These are phyloP conservation scores for Urostyla sp. DNA, from an alignment of 73 alveolate genomes.

Conservation along the genomic window DNA sequence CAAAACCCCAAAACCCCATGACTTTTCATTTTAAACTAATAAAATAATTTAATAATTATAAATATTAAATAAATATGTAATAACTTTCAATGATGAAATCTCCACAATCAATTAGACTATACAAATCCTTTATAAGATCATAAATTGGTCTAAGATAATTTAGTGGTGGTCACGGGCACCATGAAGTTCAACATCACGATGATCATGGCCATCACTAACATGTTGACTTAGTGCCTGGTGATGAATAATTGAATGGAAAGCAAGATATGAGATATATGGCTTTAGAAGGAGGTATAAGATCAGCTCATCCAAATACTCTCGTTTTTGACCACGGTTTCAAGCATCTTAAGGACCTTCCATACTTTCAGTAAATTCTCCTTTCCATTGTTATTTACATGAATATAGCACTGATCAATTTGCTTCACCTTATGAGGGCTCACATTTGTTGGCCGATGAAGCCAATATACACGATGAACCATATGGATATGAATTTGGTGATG, in stretches of 20 bases:
- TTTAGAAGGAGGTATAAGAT: neutral
- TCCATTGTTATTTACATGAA: no score
- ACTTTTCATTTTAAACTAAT: no score
- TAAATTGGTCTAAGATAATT: no score
- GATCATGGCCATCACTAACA: constrained; percentile 47
- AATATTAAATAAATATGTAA: no score
- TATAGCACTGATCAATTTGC: constrained; percentile 33
- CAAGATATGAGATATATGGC: constrained; percentile 34
- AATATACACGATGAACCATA: constrained; percentile 62
- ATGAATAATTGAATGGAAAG: constrained; percentile 2
- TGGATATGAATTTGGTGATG: constrained; percentile 67
- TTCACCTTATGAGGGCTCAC: constrained; percentile 44
- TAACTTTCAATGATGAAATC: no score
- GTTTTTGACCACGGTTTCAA: constrained; percentile 37
- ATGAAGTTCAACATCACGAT: constrained; percentile 29
- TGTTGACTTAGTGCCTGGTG: constrained; percentile 7
- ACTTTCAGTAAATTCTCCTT: constrained; percentile 2
- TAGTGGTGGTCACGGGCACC: constrained; percentile 3
- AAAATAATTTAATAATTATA: no score
- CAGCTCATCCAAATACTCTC: neutral
- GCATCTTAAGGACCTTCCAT: constrained; percentile 49
- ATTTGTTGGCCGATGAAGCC: constrained; percentile 44
- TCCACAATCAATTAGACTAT: no score
- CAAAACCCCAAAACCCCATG: no score
- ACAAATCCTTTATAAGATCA: no score